Conservation (phyloP, 306 rosid species). For the Morella rubra region DNA sequence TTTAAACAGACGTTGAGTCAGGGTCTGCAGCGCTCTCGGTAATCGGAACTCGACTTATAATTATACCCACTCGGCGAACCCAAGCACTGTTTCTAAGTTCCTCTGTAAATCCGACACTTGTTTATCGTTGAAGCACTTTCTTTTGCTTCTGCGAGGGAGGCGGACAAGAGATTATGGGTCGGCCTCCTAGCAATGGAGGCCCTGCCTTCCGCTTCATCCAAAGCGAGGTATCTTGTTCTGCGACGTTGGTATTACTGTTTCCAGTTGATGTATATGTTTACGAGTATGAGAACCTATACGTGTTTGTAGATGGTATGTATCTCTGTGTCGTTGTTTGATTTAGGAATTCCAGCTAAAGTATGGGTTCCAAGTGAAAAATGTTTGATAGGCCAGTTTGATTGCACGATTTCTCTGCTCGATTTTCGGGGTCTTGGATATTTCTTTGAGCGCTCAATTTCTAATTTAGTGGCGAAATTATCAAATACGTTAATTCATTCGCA, state of each 20-base stretch:
- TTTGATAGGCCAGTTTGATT: background rate
- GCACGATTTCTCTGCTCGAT: background rate
- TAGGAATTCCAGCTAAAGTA: background rate
- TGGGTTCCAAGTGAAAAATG: slow-evolving; percentile 4
- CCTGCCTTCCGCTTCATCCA: slow-evolving; percentile 92
- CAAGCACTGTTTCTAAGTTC: background rate
- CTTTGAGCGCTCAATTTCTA: background rate
- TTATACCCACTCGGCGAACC: background rate
- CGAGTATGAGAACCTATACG: background rate
- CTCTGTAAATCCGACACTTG: no score
- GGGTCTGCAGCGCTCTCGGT: background rate
- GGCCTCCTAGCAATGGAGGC: slow-evolving; percentile 95
- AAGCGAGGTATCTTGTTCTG: slow-evolving; percentile 55
- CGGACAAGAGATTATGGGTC: slow-evolving; percentile 57
- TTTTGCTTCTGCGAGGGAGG: background rate
- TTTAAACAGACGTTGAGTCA: background rate
- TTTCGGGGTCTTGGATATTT: background rate
- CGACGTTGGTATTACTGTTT: slow-evolving; percentile 4
- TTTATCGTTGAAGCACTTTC: background rate
- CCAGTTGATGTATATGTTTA: background rate
- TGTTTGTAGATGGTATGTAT: background rate
- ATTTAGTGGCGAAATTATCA: background rate
- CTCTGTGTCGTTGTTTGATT: background rate
- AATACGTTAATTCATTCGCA: slow-evolving; percentile 1
- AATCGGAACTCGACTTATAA: background rate